Evolutionary conservation across 2,329 filamentous ascomycete genomes (phyloP).

Genomic region (Mollisia scopiformis): DNA sequence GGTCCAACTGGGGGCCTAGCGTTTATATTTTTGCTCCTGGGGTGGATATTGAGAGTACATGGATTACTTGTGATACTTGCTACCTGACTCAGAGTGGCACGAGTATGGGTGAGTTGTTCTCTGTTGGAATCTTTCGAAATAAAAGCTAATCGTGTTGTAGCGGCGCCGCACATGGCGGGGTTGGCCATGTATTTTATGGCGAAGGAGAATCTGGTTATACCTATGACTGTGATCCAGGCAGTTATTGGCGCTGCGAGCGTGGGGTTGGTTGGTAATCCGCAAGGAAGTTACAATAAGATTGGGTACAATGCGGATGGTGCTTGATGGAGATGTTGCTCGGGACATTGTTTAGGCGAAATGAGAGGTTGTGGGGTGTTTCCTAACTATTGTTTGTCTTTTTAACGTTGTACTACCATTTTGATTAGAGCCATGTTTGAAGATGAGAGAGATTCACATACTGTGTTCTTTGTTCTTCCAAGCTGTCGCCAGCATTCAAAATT

Average conservation of each 20-base stretch:
- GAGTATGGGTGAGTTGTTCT: neutral
- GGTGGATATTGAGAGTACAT: slow-evolving; percentile 52
- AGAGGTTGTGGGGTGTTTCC: too few species aligned
- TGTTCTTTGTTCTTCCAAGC: too few species aligned
- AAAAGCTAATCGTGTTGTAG: too few species aligned
- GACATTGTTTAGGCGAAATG: too few species aligned
- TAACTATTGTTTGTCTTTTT: too few species aligned
- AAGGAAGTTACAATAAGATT: neutral
- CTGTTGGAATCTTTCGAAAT: too few species aligned
- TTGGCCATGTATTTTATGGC: slow-evolving; percentile 1
- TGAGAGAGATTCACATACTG: too few species aligned
- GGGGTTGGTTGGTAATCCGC: neutral
- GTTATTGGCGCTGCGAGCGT: neutral
- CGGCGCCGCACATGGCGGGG: slow-evolving; percentile 3
- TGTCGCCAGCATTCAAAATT: too few species aligned
- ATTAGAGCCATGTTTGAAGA: too few species aligned
- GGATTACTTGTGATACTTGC: slow-evolving; percentile 30
- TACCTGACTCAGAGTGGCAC: slow-evolving; percentile 1
- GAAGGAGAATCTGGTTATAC: neutral
- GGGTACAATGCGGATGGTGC: neutral
- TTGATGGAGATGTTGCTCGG: too few species aligned
- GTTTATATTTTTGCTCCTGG: slow-evolving; percentile 63
- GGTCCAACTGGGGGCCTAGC: slow-evolving; percentile 50
- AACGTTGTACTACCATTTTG: too few species aligned
- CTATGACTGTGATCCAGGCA: neutral